These are phyloP conservation scores for Poa annua DNA, from an alignment of 176 grass and related monocot species.

Conservation along the genomic window DNA sequence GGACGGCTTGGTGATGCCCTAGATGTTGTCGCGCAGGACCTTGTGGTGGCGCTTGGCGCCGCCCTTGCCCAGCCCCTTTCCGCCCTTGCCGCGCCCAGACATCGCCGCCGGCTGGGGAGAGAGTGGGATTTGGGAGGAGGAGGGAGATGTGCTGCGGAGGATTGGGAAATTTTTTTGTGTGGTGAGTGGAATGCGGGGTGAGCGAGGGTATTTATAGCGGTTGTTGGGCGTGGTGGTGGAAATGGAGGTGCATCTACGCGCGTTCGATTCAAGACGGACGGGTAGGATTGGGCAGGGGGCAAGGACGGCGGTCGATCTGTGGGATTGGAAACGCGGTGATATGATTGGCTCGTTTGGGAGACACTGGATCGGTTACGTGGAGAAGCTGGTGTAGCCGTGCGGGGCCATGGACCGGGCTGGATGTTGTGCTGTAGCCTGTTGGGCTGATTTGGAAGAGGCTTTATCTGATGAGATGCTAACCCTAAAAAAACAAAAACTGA, in stretches of 20 bases:
- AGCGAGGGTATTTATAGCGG: neutral
- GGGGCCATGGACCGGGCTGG: no score
- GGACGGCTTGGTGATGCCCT: slow-evolving; percentile 62
- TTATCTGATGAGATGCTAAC: no score
- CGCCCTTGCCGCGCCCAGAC: slow-evolving; percentile 44
- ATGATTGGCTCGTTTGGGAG: neutral
- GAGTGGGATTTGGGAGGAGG: no score
- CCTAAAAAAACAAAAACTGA: no score
- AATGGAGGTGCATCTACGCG: neutral
- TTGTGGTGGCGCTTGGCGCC: slow-evolving; percentile 46
- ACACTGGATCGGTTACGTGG: neutral
- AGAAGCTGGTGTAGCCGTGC: neutral
- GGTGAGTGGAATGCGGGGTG: neutral
- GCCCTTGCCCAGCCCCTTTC: slow-evolving; percentile 55
- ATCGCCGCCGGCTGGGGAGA: no score
- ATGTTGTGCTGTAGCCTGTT: no score
- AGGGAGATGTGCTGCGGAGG: no score
- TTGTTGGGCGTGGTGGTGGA: neutral
- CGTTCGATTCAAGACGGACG: neutral
- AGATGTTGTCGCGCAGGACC: slow-evolving; percentile 59
- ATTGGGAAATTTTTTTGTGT: no score
- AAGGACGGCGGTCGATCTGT: neutral
- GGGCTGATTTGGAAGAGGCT: no score
- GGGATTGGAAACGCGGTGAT: neutral
- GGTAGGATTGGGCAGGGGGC: neutral